A percentile compares a stretch with the other conserved stretches of the same genome.
Evolutionary conservation across 306 rosid species (phyloP).

Genomic region (Luffa acutangula): DNA sequence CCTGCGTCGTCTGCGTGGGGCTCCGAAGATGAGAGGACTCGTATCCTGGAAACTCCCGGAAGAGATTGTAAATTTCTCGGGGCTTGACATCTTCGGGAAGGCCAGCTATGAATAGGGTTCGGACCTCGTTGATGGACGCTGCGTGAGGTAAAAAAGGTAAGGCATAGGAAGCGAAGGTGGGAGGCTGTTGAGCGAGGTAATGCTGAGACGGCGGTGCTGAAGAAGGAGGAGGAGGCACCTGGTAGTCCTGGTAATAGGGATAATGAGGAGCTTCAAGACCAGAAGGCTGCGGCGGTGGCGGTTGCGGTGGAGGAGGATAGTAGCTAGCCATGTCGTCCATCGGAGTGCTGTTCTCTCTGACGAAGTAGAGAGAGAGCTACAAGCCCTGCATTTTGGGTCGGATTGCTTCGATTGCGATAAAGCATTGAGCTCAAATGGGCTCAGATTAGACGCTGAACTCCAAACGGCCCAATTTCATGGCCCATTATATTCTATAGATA

Average conservation of each 20-base stretch:
- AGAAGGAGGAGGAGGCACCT: slow-evolving; percentile 14
- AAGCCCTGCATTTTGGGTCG: slow-evolving; percentile 18
- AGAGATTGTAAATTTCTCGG: slow-evolving; percentile 76
- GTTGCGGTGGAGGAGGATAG: slow-evolving; percentile 50
- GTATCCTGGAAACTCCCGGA: slow-evolving; percentile 85
- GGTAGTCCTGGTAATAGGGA: slow-evolving; percentile 32
- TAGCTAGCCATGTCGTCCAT: slow-evolving; percentile 81
- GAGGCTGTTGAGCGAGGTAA: slow-evolving; percentile 9
- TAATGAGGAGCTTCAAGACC: slow-evolving; percentile 31
- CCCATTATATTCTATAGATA: neutral
- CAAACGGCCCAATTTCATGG: neutral
- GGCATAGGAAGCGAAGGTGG: slow-evolving; percentile 32
- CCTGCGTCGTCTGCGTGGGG: slow-evolving; percentile 65
- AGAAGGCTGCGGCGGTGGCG: slow-evolving; percentile 31
- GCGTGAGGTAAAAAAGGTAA: slow-evolving; percentile 26
- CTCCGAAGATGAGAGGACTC: slow-evolving; percentile 90
- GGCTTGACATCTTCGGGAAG: slow-evolving; percentile 82
- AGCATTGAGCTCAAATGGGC: neutral
- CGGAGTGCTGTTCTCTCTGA: slow-evolving; percentile 8
- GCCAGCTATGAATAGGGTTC: slow-evolving; percentile 88
- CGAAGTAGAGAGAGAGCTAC: neutral
- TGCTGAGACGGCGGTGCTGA: slow-evolving; percentile 7
- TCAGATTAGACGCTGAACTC: neutral
- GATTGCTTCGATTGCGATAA: neutral
- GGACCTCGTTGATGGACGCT: slow-evolving; percentile 46